A percentile compares a stretch with the other conserved stretches of the same genome.
These are phyloP conservation scores for Colletotrichum sublineola DNA, from an alignment of 2,329 filamentous ascomycete species.

Conservation along the genomic window DNA sequence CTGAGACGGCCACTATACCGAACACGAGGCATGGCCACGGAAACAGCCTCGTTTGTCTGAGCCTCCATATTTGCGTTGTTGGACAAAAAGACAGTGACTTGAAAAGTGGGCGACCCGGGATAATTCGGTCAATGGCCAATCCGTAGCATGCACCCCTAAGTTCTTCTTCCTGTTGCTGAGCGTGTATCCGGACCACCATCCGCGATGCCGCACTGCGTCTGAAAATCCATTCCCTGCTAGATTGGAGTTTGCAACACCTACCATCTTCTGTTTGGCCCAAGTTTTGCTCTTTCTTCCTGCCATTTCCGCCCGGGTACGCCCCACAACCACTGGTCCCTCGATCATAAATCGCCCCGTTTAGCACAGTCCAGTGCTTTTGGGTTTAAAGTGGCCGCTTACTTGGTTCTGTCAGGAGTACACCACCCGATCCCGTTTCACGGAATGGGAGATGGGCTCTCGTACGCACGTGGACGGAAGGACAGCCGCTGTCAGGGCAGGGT, in stretches of 20 bases:
- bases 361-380: background rate
- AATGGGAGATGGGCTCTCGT: background rate
- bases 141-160: constrained; percentile 9
- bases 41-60: constrained; percentile 11
- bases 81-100: constrained; percentile 7
- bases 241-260: constrained; percentile 23
- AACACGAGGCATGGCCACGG: constrained; percentile 30
- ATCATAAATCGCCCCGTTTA: background rate
- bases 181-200: constrained; percentile 17
- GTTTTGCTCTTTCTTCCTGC: constrained; percentile 14
- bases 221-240: constrained; percentile 29
- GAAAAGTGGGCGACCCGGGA: background rate
- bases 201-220: constrained; percentile 20
- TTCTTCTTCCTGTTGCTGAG: background rate
- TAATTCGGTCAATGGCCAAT: constrained; percentile 20
- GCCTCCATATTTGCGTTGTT: background rate
- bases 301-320: constrained; percentile 11
- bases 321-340: constrained; percentile 1
- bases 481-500: background rate
- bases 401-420: constrained; percentile 19
- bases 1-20: constrained; percentile 3
- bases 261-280: constrained; percentile 11
- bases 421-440: background rate
- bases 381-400: background rate
- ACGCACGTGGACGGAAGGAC: background rate